phyloP scores from a whole-genome alignment of 2,329 filamentous ascomycete species.

The Triangularia setosa region DNA sequence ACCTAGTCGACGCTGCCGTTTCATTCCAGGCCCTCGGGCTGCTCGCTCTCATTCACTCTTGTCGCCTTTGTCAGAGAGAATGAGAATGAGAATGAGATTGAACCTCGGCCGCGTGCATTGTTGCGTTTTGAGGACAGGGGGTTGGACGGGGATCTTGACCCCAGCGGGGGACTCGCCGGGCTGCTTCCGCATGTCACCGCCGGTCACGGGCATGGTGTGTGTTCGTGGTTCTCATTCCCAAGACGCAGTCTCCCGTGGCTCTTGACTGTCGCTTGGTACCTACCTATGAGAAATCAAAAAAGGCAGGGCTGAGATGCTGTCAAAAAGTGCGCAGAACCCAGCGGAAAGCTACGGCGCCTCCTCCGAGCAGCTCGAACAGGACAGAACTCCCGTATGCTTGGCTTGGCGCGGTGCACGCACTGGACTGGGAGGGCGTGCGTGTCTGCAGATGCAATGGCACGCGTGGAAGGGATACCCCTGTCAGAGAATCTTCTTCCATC shows the following conservation, averaged over 20 bases:
- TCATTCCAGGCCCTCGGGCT: not conserved
- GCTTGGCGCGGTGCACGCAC: slow-evolving; percentile 14
- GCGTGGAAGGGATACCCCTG: slow-evolving; percentile 29
- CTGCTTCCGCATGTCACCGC: not conserved
- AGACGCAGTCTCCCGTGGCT: not conserved
- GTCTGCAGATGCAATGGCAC: slow-evolving; percentile 18
- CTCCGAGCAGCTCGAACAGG: slow-evolving; percentile 10
- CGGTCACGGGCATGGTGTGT: not conserved
- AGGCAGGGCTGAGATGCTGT: not conserved
- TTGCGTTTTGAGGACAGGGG: not conserved
- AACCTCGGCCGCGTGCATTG: slow-evolving; percentile 1
- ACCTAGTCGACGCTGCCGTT: not conserved
- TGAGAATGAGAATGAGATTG: not conserved
- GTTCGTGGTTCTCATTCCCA: not conserved
- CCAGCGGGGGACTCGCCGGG: not conserved
- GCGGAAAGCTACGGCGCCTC: slow-evolving; percentile 1
- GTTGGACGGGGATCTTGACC: not conserved
- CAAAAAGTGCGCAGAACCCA: not conserved
- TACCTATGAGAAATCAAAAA: not conserved
- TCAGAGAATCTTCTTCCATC: slow-evolving; percentile 33
- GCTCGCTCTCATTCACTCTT: not conserved
- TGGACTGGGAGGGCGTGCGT: not conserved
- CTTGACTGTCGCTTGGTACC: too few relatives aligned
- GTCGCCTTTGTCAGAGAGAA: too few relatives aligned
- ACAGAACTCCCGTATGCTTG: not conserved